Evolutionary conservation across 495 filamentous ascomycete species (phyloP), one percentile per base, ranked within the genome.

Genomic region (Aspergillus nidulans): DNA sequence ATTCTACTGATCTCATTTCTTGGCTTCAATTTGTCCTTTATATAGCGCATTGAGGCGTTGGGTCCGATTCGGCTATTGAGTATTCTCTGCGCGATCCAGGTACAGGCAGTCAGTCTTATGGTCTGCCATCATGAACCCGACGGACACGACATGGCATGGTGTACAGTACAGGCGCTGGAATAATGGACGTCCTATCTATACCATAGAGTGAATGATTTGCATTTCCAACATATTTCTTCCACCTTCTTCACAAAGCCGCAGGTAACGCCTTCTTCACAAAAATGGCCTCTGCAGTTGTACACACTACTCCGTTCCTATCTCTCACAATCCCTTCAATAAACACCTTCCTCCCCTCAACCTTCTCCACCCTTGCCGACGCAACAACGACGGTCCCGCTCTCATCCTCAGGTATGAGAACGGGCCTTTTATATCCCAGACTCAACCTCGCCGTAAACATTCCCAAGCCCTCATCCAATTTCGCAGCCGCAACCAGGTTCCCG

Each of bases 11-110:
- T 60, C 57, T 61, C 56, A 43, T 41, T 53, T 43, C 53, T 56
- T 53, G 53, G 30, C 61, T 59, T 62, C 53, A 38, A 36, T 52
- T 59, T 50, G 48, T 51, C 59, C 66, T 61, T 65, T 60, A 73
- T 73, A 73, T 69, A 71, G 66, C 69, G 65, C 69, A 71, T 74
- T 60, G 62, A 60, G 73, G 73, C 73, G 71, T 74, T 59, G 73
- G 73, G 64, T 67, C 62, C 61, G 62, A 66, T 66, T 55, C 52
- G 54, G 63, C 47, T 63, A 62, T 66, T 66, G 65, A 68, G 56
- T 49, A 60, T 56, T 61, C 61, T 62, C 52, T 66, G 61, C 61
- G 57, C 52, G 67, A 53, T 64, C 58, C 62, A 67, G 66, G 57
- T 42, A 57, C 19, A 52, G 57, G 36, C 15, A 3, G 26, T 4